phyloP scores from a whole-genome alignment of 2,329 filamentous ascomycete genomes.

The Meredithiella fracta region DNA sequence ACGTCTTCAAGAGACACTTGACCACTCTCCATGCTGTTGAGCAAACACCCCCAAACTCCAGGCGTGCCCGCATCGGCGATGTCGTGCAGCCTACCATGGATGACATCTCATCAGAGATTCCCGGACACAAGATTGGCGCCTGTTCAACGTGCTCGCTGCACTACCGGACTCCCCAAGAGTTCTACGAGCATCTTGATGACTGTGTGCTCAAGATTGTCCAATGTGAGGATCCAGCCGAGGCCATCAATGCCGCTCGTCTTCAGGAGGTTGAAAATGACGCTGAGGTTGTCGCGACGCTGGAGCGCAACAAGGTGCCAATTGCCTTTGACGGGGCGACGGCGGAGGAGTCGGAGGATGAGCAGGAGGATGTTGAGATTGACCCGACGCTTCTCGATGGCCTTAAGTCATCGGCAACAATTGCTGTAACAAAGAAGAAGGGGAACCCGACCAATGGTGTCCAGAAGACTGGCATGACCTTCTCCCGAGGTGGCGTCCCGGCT shows the following conservation, averaged over 20 bases:
- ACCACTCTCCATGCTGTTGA: constrained; percentile 85
- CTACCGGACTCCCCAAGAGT: constrained; percentile 88
- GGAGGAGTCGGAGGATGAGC: constrained; percentile 35
- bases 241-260: constrained; percentile 49
- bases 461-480: constrained; percentile 61
- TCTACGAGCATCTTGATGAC: constrained; percentile 89
- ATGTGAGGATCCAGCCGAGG: constrained; percentile 53
- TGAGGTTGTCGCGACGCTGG: constrained; percentile 43
- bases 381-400: constrained; percentile 32
- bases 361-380: constrained; percentile 22
- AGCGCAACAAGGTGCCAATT: constrained; percentile 43
- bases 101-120: neutral
- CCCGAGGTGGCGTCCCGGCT: constrained; percentile 52
- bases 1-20: constrained; percentile 89
- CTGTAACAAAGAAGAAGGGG: constrained; percentile 36
- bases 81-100: neutral
- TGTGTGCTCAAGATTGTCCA: constrained; percentile 56
- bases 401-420: constrained; percentile 28
- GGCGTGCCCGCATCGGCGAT: constrained; percentile 44
- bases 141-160: constrained; percentile 87
- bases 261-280: constrained; percentile 49
- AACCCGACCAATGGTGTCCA: constrained; percentile 41
- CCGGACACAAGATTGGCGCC: constrained; percentile 41
- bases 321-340: constrained; percentile 32
- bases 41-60: constrained; percentile 80